phyloP scores from a whole-genome alignment of 805 yeast species.

The Saccharomycopsis microspora region DNA sequence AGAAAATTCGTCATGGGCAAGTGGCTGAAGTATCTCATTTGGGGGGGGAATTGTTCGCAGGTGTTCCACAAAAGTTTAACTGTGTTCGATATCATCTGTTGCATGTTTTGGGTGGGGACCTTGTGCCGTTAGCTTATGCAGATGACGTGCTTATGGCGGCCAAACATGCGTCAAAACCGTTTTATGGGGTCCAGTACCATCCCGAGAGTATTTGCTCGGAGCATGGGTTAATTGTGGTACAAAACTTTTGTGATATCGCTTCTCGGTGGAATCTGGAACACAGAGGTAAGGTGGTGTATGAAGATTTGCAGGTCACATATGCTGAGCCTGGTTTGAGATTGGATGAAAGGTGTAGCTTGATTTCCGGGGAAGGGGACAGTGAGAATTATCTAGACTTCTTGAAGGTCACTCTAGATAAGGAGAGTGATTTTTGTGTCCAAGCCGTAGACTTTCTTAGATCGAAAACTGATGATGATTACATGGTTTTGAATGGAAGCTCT shows the following conservation, averaged over 20 bases:
- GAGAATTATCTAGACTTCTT: not conserved
- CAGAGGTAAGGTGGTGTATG: too few relatives aligned
- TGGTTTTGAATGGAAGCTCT: too few relatives aligned
- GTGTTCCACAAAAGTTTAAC: constrained; percentile 34
- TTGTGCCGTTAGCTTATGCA: constrained; percentile 43
- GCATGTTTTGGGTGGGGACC: constrained; percentile 36
- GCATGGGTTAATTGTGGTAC: constrained; percentile 46
- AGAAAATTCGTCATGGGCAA: constrained; percentile 76
- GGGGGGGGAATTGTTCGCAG: constrained; percentile 26
- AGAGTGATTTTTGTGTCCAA: not conserved
- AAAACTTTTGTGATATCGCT: constrained; percentile 44
- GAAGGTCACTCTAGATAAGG: not conserved
- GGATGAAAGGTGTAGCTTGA: not conserved
- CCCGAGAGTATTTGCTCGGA: constrained; percentile 89
- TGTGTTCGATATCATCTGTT: constrained; percentile 89
- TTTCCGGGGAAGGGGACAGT: not conserved
- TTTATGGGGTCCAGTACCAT: constrained; percentile 93
- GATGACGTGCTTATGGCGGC: constrained; percentile 65
- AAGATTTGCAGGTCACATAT: too few relatives aligned
- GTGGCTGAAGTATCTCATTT: constrained; percentile 35
- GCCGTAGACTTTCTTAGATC: not conserved
- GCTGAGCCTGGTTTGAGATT: too few relatives aligned
- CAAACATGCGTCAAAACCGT: constrained; percentile 47
- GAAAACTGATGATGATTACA: not conserved
- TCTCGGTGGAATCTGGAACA: too few relatives aligned